These are phyloP conservation scores for Aspergillus floridensis DNA, from an alignment of 2,329 filamentous ascomycete species.

Conservation along the genomic window DNA sequence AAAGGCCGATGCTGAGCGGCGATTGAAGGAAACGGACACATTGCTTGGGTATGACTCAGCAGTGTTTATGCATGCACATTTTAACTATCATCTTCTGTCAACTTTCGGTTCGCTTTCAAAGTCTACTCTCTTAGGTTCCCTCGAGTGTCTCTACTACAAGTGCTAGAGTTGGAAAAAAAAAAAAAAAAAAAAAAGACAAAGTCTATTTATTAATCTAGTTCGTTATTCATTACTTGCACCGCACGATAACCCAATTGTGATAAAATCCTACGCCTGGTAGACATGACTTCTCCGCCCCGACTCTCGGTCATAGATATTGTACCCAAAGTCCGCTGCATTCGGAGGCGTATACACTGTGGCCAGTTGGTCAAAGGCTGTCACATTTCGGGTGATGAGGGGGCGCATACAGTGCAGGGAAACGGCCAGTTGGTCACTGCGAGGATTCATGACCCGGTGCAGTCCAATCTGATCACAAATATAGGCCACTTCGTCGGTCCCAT, in stretches of 20 bases:
- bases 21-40: neutral
- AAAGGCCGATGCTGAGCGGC: neutral
- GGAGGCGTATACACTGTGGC: constrained; percentile 32
- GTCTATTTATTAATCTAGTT: neutral
- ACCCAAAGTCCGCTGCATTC: constrained; percentile 34
- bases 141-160: neutral
- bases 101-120: too few species aligned
- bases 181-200: too few species aligned
- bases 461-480: constrained; percentile 35
- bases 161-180: neutral
- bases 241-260: neutral
- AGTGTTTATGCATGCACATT: neutral
- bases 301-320: constrained; percentile 30
- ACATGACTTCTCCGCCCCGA: constrained; percentile 30
- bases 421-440: constrained; percentile 25
- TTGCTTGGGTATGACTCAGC: neutral
- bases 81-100: too few species aligned
- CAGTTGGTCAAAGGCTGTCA: neutral
- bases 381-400: neutral
- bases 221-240: neutral
- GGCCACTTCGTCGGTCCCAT: constrained; percentile 29
- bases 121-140: too few species aligned
- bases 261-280: constrained; percentile 18
- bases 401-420: constrained; percentile 33
- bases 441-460: constrained; percentile 32